These are phyloP conservation scores for Candida montana DNA, from an alignment of 805 yeast species.

Conservation along the genomic window DNA sequence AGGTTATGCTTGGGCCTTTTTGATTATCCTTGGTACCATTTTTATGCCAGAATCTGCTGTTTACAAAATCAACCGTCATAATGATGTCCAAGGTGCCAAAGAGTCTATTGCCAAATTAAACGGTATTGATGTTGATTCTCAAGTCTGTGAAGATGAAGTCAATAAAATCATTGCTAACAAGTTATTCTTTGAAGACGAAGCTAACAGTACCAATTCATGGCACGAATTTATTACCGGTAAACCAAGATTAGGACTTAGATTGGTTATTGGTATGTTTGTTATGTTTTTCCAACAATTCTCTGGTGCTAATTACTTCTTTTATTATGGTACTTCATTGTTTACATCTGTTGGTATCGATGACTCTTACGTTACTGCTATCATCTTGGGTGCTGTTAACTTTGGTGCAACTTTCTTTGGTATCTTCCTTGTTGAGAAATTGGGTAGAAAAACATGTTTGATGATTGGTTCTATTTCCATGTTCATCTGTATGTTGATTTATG, in stretches of 20 bases:
- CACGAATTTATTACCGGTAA: constrained; percentile 54
- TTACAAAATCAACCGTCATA: constrained; percentile 36
- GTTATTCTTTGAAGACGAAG: constrained; percentile 15
- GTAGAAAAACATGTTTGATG: constrained; percentile 47
- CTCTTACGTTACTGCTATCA: constrained; percentile 55
- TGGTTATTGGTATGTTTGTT: constrained; percentile 51
- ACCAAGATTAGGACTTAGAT: constrained; percentile 48
- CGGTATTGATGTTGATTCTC: constrained; percentile 40
- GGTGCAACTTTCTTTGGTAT: constrained; percentile 49
- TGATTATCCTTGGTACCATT: constrained; percentile 39
- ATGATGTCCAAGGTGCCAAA: constrained; percentile 48
- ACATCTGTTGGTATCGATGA: constrained; percentile 52
- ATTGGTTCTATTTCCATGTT: constrained; percentile 50
- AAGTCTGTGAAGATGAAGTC: constrained; percentile 42
- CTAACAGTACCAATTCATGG: constrained; percentile 54
- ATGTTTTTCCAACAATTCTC: constrained; percentile 60
- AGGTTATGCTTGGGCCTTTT: constrained; percentile 35
- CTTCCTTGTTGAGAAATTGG: constrained; percentile 47
- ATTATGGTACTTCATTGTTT: constrained; percentile 61
- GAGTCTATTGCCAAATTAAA: constrained; percentile 48
- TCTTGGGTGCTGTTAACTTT: constrained; percentile 53
- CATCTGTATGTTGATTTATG: constrained; percentile 51
- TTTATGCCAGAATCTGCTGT: constrained; percentile 70
- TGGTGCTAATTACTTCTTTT: constrained; percentile 63
- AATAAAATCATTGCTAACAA: constrained; percentile 41